Base-by-base conservation (phyloP, 805 yeast species). In the Jamesozyma jinghongensis region DNA sequence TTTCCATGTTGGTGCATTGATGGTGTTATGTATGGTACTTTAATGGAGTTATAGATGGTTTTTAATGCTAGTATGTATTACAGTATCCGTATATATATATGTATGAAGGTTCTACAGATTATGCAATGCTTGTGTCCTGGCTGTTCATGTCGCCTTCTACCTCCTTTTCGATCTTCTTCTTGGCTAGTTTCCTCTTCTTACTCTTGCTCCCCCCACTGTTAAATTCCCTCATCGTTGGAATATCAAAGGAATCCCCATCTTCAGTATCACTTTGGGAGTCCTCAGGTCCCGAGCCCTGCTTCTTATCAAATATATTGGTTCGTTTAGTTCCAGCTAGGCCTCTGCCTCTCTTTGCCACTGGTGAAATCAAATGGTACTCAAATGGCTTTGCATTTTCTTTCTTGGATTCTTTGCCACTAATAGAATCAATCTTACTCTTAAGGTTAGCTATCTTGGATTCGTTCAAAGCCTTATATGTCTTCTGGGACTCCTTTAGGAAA, bases 401-500 rank as follows among this genome's bases (percentile, higher is more conserved):
- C 44, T 36, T 4, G 52, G 48, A 28, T 36, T 48, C 35, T 30
- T 51, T 25, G 41, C 16, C 4, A 37, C 51, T 60, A 36, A 62
- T 34, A 14, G 46, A 45, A 22, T 60, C 56, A 17, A 62, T 52
- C 11, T 41, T 56, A 43, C 53, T 59, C 43, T 62, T 61, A 5
- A 63, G 63, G 36, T 52, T 61, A 11, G 60, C 62, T 10, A 65
- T 27, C 27, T 50, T 50, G 1, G 45, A 19, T 32, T 48, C 49
- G 33, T 36, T 37, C 4, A 61, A 54, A 0, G 66, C 65, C 40
- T 50, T 62, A 27, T 57, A 62, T 1, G 62, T 48, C 25, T 55
- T 58, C n/a, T 59, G 62, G n/a, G 54, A 43, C 34, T 60, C 62
- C 37, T 53, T 56, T 25, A 57, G 43, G 17, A 46, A 52, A 16